Evolutionary conservation across 345 rosid species (phyloP), one percentile per base, ranked within the genome.

Genomic region (Sisymbrium altissimum): DNA sequence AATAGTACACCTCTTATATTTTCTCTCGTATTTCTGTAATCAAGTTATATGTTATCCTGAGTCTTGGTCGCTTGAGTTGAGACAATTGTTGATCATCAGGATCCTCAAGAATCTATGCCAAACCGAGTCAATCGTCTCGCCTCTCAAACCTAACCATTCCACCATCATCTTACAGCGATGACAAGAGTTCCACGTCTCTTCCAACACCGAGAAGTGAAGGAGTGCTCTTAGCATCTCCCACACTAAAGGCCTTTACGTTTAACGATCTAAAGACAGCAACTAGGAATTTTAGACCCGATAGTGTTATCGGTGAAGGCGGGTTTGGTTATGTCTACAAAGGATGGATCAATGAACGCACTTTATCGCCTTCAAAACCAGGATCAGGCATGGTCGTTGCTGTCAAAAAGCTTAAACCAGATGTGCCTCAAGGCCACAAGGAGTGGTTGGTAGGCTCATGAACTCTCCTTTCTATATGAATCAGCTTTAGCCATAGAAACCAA

Each of bases 291-390:
- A 90, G 96, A 52, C 86, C 94, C 0, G 82, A 92, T 53, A 90
- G 91, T 81, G 88, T 92, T 52, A 88, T 92, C 1, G 97, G 98
- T 40, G 98, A 92, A 78, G 98, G 98, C 13, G 96, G 97, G 43
- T 90, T 88, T 46, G 98, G 97, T 48, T 88, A 61, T 77, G 98
- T 92, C 54, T 88, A 81, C 78, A 90, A 92, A 82, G 98, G 98
- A 29, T 92, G 96, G 96, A 81, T 92, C 59, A 86, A 92, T 60
- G 90, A 87, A 54, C 74, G 73, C 46, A 79, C 94, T 6, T 75
- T 86, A 33, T 39, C 71, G 5, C 84, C 98, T 80, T 72, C 90
- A 30, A 93, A 58, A 72, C 93, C 96, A 67, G 97, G 97, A 54
- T 87, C 86, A 4, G 93, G 96, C 65, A 81, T 90, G 88, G 92